Evolutionary conservation across 2,329 filamentous ascomycete species (phyloP), one percentile per base, ranked within the genome.

Genomic region (Alternaria dauci): DNA sequence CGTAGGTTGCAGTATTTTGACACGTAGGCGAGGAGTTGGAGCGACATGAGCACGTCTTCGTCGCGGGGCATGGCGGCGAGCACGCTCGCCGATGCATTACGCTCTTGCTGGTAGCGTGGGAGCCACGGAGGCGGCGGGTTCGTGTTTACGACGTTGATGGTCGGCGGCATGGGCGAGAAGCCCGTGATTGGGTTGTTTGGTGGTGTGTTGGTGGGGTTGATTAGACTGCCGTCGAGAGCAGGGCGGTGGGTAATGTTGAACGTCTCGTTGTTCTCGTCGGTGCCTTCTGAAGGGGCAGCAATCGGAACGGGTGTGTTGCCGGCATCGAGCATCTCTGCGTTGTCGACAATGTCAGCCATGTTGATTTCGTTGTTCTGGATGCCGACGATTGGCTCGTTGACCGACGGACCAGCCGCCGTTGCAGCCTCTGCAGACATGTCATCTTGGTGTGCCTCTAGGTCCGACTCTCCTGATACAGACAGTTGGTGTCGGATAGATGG

Each of bases 1-100:
- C 95, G 89, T 30, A 99, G 87, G 71, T 96, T 96, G 84, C 95
- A 98, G 81, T 99, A 99, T 79, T 99, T 99, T 25, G 94, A 97
- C 58, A 99, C 94, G 77, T 99, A 99, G 16, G 95, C 95, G 46
- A 99, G 86, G 20, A 99, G 87, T 79, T 99, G 95, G 38, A 99
- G 85, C 6, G 95, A 97, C 94, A 99, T 97, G 65, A 99, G 84
- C 2, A 99, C 95, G 73, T 99, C 95, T 78, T 99, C 95, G 71
- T 99, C 95, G 52, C 95, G 89, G 9, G 95, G 95, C 91, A 98
- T 96, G 11, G 93, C 91, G 28, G 94, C 92, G 32, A 97, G 83
- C 70, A 96, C 89, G 68, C 90, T 89, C 16, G 83, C 79, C 42
- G 91, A 88, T 12, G 71, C 74, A 53, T 90, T 88, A 38, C 91